Evolutionary conservation across 2,329 filamentous ascomycete species (phyloP).

Genomic region (Epichloe festucae): DNA sequence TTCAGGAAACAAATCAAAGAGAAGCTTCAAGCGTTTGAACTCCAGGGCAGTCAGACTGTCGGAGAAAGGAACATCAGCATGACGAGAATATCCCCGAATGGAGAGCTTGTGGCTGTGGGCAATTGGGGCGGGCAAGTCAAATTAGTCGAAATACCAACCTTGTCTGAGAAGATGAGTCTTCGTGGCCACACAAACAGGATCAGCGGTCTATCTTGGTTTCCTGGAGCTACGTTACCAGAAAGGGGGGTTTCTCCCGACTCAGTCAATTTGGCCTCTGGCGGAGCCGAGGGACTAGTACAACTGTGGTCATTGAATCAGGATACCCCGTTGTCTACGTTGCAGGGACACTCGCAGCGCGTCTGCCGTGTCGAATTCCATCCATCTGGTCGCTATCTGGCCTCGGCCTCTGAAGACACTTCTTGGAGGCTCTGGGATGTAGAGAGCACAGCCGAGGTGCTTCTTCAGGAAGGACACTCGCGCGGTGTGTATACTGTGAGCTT

Average conservation of each 20-base stretch:
- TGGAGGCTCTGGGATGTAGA: conserved; percentile 95
- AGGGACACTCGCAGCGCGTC: conserved; percentile 75
- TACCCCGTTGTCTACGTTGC: conserved; percentile 68
- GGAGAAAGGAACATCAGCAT: conserved; percentile 87
- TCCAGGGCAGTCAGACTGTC: conserved; percentile 87
- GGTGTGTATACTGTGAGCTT: conserved; percentile 87
- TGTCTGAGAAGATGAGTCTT: conserved; percentile 63
- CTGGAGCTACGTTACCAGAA: conserved; percentile 61
- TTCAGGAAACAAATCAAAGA: conserved; percentile 85
- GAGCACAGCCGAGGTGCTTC: conserved; percentile 66
- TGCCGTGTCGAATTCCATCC: conserved; percentile 92
- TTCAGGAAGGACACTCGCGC: conserved; percentile 89
- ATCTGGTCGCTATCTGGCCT: conserved; percentile 77
- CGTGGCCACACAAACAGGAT: conserved; percentile 82
- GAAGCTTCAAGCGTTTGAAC: conserved; percentile 65
- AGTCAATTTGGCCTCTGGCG: conserved; percentile 81
- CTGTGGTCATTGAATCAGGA: conserved; percentile 84
- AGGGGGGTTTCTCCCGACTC: conserved; percentile 57
- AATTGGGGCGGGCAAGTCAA: conserved; percentile 90
- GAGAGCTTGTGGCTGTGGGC: conserved; percentile 71
- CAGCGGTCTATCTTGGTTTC: conserved; percentile 83
- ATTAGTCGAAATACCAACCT: conserved; percentile 67
- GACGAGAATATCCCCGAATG: conserved; percentile 77
- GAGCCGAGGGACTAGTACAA: conserved; percentile 75
- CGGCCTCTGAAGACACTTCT: conserved; percentile 89